Evolutionary conservation across 768 basidiomycete genomes (phyloP), one percentile per base, ranked within the genome.

Genomic region (Lactarius tabidus): DNA sequence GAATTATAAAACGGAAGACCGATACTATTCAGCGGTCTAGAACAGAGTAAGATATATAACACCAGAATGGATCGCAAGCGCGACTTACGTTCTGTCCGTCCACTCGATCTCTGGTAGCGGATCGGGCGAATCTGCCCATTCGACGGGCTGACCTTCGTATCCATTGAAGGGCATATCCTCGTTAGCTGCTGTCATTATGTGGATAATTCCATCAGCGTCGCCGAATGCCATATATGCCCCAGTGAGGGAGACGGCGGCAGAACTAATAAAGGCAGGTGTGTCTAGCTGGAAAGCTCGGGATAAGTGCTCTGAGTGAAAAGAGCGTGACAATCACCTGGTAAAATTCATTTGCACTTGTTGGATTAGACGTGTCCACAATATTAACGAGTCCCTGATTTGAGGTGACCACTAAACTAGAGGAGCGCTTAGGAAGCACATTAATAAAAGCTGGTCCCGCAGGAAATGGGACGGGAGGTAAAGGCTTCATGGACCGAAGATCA

Each of bases 161-260:
- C 95, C 94, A 70, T 96, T 96, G 75, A 96, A 89, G 3, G 93
- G 90, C 35, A 78, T 70, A 3, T 81, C 83, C 57, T 88, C 86
- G 48, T 88, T 84, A 14, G 82, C 82, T 60, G 91, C 89, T 57
- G 89, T 85, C 71, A 94, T 78, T 20, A 98, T 77, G 76, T 96
- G 93, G 3, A 98, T 82, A 6, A 80, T 78, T 20, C 95, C 95
- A 51, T 91, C 88, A 0, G 88, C 86, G 71, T 97, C 95, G 1
- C 94, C 95, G 69, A 95, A 94, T 1, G 93, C 95, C 72, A 98
- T 80, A 71, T 93, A 97, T n/a, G 90, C 86, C 39, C 91, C 93
- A 5, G 89, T 89, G 2, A 91, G 87, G 2, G 94, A 93, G 33
- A 97, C 78, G 2, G 95, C 87, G 63, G 87, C 81, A 36, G 92